A percentile compares a stretch with the other conserved stretches of the same genome.
Conservation (phyloP, 2,329 filamentous ascomycete species). For the Boeremia exigua region DNA sequence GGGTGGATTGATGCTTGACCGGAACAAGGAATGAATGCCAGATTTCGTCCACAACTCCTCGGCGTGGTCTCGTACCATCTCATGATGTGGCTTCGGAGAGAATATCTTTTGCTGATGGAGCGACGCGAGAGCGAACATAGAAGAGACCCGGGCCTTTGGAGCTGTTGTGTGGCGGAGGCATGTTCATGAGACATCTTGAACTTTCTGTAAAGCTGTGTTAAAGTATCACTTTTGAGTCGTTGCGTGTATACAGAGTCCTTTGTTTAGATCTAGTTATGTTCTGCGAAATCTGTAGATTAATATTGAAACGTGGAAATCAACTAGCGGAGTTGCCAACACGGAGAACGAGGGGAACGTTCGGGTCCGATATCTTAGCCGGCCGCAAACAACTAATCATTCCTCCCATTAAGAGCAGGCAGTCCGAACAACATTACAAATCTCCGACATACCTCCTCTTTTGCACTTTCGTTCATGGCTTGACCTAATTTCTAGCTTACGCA, state of each 20-base stretch:
- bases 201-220: background rate
- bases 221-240: no score
- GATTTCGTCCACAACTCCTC: slow-evolving; percentile 45
- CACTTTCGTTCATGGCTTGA: background rate
- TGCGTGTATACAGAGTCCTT: no score
- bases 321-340: background rate
- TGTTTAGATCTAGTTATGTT: background rate
- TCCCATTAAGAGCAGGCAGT: background rate
- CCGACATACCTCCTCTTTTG: background rate
- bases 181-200: background rate
- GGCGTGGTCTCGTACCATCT: slow-evolving; percentile 52
- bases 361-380: background rate
- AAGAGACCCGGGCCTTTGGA: slow-evolving; percentile 20
- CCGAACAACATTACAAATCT: background rate
- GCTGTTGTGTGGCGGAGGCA: background rate
- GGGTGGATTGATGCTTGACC: background rate
- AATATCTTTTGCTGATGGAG: slow-evolving; percentile 35
- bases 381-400: background rate
- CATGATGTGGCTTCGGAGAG: slow-evolving; percentile 42
- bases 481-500: background rate
- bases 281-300: background rate
- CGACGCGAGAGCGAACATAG: slow-evolving; percentile 24
- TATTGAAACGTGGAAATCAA: background rate
- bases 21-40: slow-evolving; percentile 34
- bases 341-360: background rate